Percentiles rank a stretch among this genome's conserved stretches.
These are phyloP conservation scores for Metarhizium anisopliae DNA, from an alignment of 2,329 filamentous ascomycete species.

Conservation along the genomic window DNA sequence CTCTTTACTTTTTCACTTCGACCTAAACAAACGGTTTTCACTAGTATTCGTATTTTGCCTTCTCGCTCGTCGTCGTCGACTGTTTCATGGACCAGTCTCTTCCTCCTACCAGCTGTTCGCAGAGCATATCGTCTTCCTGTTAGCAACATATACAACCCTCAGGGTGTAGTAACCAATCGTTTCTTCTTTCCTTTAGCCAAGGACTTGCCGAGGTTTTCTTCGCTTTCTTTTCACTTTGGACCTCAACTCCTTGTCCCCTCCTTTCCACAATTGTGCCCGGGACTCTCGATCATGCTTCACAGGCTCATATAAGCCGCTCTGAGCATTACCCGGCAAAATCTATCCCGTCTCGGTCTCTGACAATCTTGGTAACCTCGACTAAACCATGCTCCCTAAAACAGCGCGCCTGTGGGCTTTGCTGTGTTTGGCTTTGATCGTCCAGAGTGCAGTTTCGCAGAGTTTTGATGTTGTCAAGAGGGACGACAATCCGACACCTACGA, in stretches of 20 bases:
- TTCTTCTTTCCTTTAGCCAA: background rate
- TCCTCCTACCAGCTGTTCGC: background rate
- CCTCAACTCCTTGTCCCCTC: background rate
- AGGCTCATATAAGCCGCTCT: conserved; percentile 8
- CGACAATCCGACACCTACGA: conserved; percentile 13
- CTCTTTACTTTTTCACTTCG: background rate
- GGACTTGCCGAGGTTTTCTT: background rate
- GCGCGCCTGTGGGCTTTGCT: conserved; percentile 28
- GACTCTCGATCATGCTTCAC: conserved; percentile 11
- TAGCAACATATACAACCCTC: background rate
- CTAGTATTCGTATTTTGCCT: background rate
- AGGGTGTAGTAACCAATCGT: conserved; percentile 1
- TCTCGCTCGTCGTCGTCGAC: background rate
- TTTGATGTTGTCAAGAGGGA: conserved; percentile 24
- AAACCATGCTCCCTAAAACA: conserved; percentile 25
- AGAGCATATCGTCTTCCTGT: background rate
- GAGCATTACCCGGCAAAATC: conserved; percentile 11
- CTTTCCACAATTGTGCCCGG: background rate
- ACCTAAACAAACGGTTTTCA: background rate
- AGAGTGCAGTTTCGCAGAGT: conserved; percentile 26
- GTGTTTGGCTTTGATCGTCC: conserved; percentile 28
- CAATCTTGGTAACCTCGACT: conserved; percentile 1
- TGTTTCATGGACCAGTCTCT: background rate
- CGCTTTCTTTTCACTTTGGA: background rate
- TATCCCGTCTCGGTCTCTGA: conserved; percentile 4